A percentile compares a stretch with the other conserved stretches of the same genome.
These are phyloP conservation scores for Schizothecium vesticola DNA, from an alignment of 495 filamentous ascomycete genomes.

Conservation along the genomic window DNA sequence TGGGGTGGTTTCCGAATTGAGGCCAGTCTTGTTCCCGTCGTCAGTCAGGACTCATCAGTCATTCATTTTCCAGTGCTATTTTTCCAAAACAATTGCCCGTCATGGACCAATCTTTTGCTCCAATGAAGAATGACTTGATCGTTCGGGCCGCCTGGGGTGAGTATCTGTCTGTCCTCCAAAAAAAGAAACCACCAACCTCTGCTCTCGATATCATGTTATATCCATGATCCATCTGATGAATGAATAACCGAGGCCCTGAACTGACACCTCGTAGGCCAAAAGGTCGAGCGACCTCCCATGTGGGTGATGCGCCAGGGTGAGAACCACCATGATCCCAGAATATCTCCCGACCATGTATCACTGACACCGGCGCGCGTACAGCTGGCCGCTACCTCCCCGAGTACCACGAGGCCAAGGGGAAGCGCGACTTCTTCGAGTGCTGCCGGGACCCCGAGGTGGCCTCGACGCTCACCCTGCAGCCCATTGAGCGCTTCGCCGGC, in stretches of 20 bases:
- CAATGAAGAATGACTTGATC: constrained; percentile 85
- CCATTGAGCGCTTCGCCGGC: constrained; percentile 82
- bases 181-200: neutral
- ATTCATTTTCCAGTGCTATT: neutral
- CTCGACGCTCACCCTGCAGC: constrained; percentile 86
- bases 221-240: neutral
- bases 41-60: neutral
- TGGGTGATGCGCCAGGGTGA: constrained; percentile 99
- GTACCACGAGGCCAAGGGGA: constrained; percentile 89
- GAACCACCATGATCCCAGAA: constrained; percentile 5
- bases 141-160: constrained; percentile 83
- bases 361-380: constrained; percentile 29
- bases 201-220: neutral
- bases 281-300: constrained; percentile 84
- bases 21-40: neutral
- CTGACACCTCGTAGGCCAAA: constrained; percentile 59
- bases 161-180: constrained; percentile 9
- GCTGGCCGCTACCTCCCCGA: constrained; percentile 96
- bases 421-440: constrained; percentile 91
- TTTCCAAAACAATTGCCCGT: neutral
- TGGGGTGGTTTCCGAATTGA: constrained; percentile 7
- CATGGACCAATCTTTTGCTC: constrained; percentile 54
- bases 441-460: constrained; percentile 90
- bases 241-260: neutral
- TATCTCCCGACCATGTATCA: constrained; percentile 6